phyloP scores from a whole-genome alignment of 2,329 filamentous ascomycete genomes.

The Colletotrichum lupini region DNA sequence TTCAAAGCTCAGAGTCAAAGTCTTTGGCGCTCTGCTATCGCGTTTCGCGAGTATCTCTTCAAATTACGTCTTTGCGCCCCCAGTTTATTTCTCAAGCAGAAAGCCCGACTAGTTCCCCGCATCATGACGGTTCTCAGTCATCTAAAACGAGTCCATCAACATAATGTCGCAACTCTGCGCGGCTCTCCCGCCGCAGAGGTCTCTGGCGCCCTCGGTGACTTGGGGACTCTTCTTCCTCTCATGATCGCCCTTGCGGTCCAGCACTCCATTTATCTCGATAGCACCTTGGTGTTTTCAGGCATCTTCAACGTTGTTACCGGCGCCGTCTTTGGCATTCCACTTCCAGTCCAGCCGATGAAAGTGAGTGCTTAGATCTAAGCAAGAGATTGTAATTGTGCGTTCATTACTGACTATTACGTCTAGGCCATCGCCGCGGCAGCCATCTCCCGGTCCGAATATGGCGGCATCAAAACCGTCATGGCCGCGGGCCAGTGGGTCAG shows the following conservation, averaged over 20 bases:
- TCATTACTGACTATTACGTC: background rate
- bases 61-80: background rate
- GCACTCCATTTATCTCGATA: slow-evolving; percentile 81
- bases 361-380: slow-evolving; percentile 37
- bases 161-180: slow-evolving; percentile 62
- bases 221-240: slow-evolving; percentile 89
- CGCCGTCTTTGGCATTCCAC: slow-evolving; percentile 83
- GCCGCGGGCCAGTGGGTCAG: slow-evolving; percentile 83
- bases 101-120: background rate
- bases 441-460: slow-evolving; percentile 73
- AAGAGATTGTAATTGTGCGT: no score
- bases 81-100: background rate
- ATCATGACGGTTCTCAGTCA: slow-evolving; percentile 31
- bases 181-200: slow-evolving; percentile 73
- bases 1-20: background rate
- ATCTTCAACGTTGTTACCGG: slow-evolving; percentile 89
- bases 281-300: slow-evolving; percentile 89
- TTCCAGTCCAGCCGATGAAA: slow-evolving; percentile 92
- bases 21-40: background rate
- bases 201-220: slow-evolving; percentile 86
- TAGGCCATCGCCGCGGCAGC: slow-evolving; percentile 89
- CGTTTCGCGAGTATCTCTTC: background rate
- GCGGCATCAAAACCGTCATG: slow-evolving; percentile 69
- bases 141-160: slow-evolving; percentile 48
- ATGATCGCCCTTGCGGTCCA: slow-evolving; percentile 87